Evolutionary conservation across 2,329 filamentous ascomycete genomes (phyloP), one percentile per base, ranked within the genome.

Genomic region (Xylariomycetidae sp.): DNA sequence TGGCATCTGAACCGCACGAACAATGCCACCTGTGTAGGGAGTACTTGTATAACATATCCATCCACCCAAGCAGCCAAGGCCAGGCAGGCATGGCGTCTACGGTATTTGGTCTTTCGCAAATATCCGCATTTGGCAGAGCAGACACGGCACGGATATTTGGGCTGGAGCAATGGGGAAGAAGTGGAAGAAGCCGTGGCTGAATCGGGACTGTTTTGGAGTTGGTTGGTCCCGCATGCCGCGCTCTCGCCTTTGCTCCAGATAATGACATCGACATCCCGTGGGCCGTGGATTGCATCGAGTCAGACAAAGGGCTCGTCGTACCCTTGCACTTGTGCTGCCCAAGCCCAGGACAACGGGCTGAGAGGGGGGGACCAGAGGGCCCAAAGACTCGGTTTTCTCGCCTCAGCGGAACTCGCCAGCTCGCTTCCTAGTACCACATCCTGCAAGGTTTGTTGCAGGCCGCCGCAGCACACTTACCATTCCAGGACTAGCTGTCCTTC

Each of bases 341-440:
- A n/a, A n/a, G n/a, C n/a, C n/a, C n/a, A n/a, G n/a, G n/a, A n/a
- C n/a, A n/a, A n/a, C n/a, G 20, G 20, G 20, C 8, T 23, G 20
- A 23, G 40, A 32, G 35, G 31, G 26, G 37, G 33, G 37, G 28
- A 42, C 39, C 38, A 43, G 25, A 46, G 42, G 51, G 49, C 51
- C 51, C 51, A 51, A 53, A 46, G 49, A 53, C 51, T 54, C 51
- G 51, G 51, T 54, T 54, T 54, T 34, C 46, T 40, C 36, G 38
- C 42, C 38, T 45, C 42, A 42, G 31, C 45, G 45, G 42, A 47
- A 47, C 42, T 45, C 40, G 42, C 45, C 44, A 47, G 45, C 42
- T 45, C 40, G 42, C 45, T 45, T 48, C 42, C 42, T 30, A 44
- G 44, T 46, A 42, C 44, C 44, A 46, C 44, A 20, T 46, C 38